Base-by-base conservation (phyloP, 2,329 filamentous ascomycete species). In the Alternaria sp. region DNA sequence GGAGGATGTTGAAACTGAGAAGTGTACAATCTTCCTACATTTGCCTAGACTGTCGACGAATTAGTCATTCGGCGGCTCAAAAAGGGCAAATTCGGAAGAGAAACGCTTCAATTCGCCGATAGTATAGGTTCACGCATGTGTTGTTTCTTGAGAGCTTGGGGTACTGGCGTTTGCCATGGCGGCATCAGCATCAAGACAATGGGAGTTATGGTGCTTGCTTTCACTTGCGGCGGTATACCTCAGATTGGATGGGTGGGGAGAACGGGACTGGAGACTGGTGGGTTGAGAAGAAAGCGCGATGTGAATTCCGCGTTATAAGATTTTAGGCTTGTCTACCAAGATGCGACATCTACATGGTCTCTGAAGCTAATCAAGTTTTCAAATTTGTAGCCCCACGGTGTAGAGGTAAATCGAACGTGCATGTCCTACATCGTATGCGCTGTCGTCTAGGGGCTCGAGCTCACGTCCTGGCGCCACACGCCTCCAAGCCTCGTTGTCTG, bases 11-110 rank as follows among this genome's bases (percentile, higher is more conserved):
- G 92, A 95, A 73, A 81, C 93, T 62, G 93, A 97, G 80, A 90
- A 89, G 68, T 84, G 93, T 56, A 92, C 87, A 1, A 82, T 95
- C 28, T 90, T 90, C 77, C 85, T 90, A 60, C 90, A 95, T 76
- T 78, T 96, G 67, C 77, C 87, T 75, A 84, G 72, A 49, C 57
- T 65, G 36, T 65, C 65, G 34, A 65, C 48, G 42, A 67, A 67
- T 31, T 70, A 70, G 58, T 28, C 14, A 39, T 51, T 21, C 42
- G 51, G 45, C 10, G 52, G 34, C 3, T 44, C 44, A 13, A 28
- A 23, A 2, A 8, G n/a, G 17, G 40, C n/a, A 31, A 33, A 14
- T 28, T n/a, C 4, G 26, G 31, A 34, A 10, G 26, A 37, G 17
- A 17, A 42, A 26, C 21, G 11, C 17, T 44, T 51, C 24, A 26